Percentiles rank a stretch among this genome's conserved stretches.
These are phyloP conservation scores for Cyphellophora attinorum DNA, from an alignment of 2,329 filamentous ascomycete species.

Conservation along the genomic window DNA sequence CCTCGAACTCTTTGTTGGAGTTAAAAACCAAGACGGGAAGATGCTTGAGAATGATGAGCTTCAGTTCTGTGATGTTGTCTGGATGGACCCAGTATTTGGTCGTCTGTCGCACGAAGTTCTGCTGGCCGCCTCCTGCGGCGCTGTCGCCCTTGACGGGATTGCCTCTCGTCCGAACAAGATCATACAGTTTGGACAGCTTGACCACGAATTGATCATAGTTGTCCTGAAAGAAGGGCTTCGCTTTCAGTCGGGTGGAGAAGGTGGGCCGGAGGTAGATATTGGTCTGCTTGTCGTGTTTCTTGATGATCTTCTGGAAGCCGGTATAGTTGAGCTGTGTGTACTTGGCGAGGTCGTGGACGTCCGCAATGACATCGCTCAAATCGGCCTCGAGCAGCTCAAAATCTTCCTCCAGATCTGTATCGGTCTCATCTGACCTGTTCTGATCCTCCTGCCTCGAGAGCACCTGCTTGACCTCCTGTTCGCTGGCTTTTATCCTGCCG, in stretches of 20 bases:
- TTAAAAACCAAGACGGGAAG: constrained; percentile 96
- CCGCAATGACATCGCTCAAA: constrained; percentile 93
- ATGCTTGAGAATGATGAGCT: constrained; percentile 96
- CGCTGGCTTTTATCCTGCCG: constrained; percentile 74
- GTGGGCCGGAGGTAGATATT: constrained; percentile 87
- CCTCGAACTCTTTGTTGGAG: constrained; percentile 88
- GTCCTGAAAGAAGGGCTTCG: constrained; percentile 97
- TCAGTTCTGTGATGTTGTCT: constrained; percentile 95
- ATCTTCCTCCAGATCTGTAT: constrained; percentile 62
- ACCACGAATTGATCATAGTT: constrained; percentile 96
- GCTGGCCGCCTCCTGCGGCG: constrained; percentile 80
- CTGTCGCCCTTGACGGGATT: constrained; percentile 89
- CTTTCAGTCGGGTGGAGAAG: constrained; percentile 89
- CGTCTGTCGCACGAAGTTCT: constrained; percentile 91
- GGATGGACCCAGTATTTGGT: constrained; percentile 99
- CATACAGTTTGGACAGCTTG: constrained; percentile 89
- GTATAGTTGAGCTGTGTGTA: constrained; percentile 98
- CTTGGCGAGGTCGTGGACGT: constrained; percentile 95
- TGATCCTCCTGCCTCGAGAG: constrained; percentile 58
- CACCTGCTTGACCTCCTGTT: constrained; percentile 83
- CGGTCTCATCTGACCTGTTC: constrained; percentile 29
- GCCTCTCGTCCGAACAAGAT: constrained; percentile 84
- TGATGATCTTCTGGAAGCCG: constrained; percentile 99
- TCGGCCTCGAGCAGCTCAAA: constrained; percentile 91
- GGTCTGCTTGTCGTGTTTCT: constrained; percentile 99